Evolutionary conservation across 345 rosid genomes (phyloP).

Genomic region (Dipteronia sinensis): DNA sequence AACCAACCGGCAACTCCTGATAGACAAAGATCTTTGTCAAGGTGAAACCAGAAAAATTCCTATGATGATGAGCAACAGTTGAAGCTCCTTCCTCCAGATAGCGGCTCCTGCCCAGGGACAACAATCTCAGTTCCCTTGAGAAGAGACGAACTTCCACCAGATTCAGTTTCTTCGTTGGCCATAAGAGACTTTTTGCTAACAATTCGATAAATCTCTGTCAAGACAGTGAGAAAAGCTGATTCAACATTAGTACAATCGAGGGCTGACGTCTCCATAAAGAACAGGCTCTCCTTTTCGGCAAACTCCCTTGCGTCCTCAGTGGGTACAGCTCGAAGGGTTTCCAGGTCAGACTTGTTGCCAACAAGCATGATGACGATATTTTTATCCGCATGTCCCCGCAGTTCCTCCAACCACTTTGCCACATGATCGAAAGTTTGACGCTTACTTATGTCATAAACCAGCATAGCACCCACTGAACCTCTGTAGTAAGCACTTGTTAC

Average conservation of each 20-base stretch:
- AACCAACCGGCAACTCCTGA: conserved; percentile 7
- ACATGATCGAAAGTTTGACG: conserved; percentile 62
- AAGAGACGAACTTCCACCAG: conserved; percentile 51
- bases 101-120: conserved; percentile 45
- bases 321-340: conserved; percentile 55
- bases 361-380: conserved; percentile 63
- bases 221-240: conserved; percentile 51
- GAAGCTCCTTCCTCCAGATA: conserved; percentile 24
- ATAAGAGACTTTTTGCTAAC: conserved; percentile 53
- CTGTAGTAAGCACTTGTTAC: conserved; percentile 74
- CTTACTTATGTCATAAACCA: conserved; percentile 58
- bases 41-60: neutral
- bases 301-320: conserved; percentile 63
- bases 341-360: conserved; percentile 62
- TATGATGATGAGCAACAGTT: conserved; percentile 44
- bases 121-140: conserved; percentile 47
- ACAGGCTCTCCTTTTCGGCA: conserved; percentile 55
- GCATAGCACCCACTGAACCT: conserved; percentile 75
- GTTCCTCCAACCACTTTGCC: conserved; percentile 61
- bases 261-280: conserved; percentile 71
- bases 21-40: neutral
- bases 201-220: conserved; percentile 58
- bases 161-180: conserved; percentile 53
- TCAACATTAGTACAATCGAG: conserved; percentile 63
- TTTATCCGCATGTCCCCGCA: conserved; percentile 61